Percentiles rank a stretch among this genome's conserved stretches.
Evolutionary conservation across 768 basidiomycete genomes (phyloP).

Genomic region (Neoboletus brunneissimus): DNA sequence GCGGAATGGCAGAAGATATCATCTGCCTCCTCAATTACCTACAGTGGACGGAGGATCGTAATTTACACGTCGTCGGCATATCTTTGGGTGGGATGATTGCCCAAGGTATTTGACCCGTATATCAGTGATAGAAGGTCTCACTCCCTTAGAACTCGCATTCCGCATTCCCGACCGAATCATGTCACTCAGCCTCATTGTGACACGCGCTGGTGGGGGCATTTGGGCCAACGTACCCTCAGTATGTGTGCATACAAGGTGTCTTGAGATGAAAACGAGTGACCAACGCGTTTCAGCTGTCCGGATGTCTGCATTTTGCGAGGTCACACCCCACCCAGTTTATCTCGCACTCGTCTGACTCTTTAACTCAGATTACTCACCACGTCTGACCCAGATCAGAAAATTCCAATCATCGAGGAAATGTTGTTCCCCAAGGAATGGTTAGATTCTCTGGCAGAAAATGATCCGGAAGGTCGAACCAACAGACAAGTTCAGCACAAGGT

Average conservation of each 20-base stretch:
- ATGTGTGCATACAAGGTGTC: conserved; percentile 18
- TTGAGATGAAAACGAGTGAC: not conserved
- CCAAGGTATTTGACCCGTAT: conserved; percentile 45
- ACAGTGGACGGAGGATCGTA: conserved; percentile 62
- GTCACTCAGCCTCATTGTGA: conserved; percentile 66
- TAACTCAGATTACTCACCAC: conserved; percentile 34
- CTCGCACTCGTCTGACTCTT: conserved; percentile 4
- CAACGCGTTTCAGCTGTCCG: conserved; percentile 36
- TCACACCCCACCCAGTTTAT: conserved; percentile 9
- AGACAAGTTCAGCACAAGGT: conserved; percentile 58
- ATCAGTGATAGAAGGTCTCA: not conserved
- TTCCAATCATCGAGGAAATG: conserved; percentile 52
- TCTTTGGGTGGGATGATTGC: conserved; percentile 87
- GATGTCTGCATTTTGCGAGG: conserved; percentile 37
- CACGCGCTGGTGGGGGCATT: conserved; percentile 58
- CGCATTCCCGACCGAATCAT: conserved; percentile 64
- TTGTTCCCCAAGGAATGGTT: conserved; percentile 65
- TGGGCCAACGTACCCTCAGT: conserved; percentile 68
- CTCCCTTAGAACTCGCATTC: conserved; percentile 56
- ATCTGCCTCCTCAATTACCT: conserved; percentile 65
- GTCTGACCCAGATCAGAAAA: conserved; percentile 44
- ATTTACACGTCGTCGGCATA: conserved; percentile 68
- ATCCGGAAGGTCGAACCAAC: conserved; percentile 61
- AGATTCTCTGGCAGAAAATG: conserved; percentile 46
- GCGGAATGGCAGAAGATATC: conserved; percentile 74